Conservation (phyloP, 2,329 filamentous ascomycete genomes). For the Fusarium nygamai region DNA sequence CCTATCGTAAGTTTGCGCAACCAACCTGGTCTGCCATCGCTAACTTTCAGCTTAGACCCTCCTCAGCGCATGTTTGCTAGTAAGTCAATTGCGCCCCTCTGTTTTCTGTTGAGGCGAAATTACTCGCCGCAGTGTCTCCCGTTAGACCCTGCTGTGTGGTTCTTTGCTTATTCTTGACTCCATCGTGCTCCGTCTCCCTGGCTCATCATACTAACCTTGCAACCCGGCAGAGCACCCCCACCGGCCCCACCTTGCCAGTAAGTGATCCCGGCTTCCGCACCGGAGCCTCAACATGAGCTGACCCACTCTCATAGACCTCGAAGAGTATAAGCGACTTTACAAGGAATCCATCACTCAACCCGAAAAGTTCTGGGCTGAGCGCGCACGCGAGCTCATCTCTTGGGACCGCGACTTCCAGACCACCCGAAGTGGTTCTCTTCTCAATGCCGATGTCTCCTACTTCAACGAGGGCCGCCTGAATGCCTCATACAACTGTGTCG, state of each 20-base stretch:
- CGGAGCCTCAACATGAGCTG: slow-evolving; percentile 42
- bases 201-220: slow-evolving; percentile 50
- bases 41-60: slow-evolving; percentile 59
- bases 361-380: slow-evolving; percentile 86
- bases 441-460: slow-evolving; percentile 88
- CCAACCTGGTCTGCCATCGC: slow-evolving; percentile 2
- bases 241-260: slow-evolving; percentile 73
- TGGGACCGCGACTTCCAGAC: slow-evolving; percentile 95
- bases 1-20: slow-evolving; percentile 65
- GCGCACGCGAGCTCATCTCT: slow-evolving; percentile 87
- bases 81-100: slow-evolving; percentile 53
- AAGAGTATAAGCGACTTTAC: slow-evolving; percentile 75
- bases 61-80: slow-evolving; percentile 74
- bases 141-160: slow-evolving; percentile 7
- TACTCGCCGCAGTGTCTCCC: slow-evolving; percentile 1
- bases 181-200: slow-evolving; percentile 20
- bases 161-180: slow-evolving; percentile 16
- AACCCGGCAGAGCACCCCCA: slow-evolving; percentile 70
- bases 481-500: slow-evolving; percentile 96
- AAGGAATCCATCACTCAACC: slow-evolving; percentile 90
- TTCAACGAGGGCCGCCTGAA: slow-evolving; percentile 94
- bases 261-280: slow-evolving; percentile 48
- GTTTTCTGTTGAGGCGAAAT: slow-evolving; percentile 16
- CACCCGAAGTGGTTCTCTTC: slow-evolving; percentile 79
- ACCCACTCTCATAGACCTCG: slow-evolving; percentile 58